Evolutionary conservation across 441 rosid species (phyloP).

Genomic region (Syzygium syzygioides): DNA sequence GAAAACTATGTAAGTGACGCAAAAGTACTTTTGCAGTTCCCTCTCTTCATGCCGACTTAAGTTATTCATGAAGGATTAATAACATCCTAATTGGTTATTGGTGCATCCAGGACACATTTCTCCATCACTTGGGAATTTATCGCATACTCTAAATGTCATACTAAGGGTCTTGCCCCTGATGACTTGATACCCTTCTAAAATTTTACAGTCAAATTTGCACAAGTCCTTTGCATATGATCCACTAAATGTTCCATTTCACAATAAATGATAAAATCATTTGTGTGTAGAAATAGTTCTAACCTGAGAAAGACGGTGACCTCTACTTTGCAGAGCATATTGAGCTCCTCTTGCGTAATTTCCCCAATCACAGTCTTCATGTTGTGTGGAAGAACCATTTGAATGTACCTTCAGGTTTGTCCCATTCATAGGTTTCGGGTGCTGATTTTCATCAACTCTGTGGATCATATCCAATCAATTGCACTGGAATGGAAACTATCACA

Average conservation of each 20-base stretch:
- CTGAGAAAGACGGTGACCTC: constrained; percentile 53
- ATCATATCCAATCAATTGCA: neutral
- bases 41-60: neutral
- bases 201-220: neutral
- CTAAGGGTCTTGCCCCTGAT: neutral
- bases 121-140: neutral
- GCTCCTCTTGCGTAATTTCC: constrained; percentile 95
- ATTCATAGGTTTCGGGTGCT: constrained; percentile 30
- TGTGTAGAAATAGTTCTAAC: constrained; percentile 30
- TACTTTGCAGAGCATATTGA: constrained; percentile 60
- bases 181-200: neutral
- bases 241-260: neutral
- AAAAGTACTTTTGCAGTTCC: neutral
- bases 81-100: neutral
- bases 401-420: constrained; percentile 24
- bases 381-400: constrained; percentile 22
- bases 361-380: constrained; percentile 52
- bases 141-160: neutral
- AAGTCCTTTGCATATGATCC: neutral
- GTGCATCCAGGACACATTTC: neutral
- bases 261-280: neutral
- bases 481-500: neutral
- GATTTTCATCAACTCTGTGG: constrained; percentile 67
- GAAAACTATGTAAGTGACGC: neutral
- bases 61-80: neutral